Conservation (phyloP, 257 asterid genomes). For the Linaria vulgaris region DNA sequence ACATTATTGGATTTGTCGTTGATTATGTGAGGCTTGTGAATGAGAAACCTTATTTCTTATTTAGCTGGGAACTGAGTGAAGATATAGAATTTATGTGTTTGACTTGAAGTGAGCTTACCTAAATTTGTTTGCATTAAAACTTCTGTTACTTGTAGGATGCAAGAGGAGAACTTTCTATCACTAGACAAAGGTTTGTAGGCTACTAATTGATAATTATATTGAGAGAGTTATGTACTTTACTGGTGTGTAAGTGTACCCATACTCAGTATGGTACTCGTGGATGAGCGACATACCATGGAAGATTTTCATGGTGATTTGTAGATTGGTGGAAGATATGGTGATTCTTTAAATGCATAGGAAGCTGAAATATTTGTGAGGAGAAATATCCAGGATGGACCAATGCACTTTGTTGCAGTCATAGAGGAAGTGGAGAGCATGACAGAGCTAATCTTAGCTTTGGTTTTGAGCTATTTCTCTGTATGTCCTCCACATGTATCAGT, state of each 20-base stretch:
- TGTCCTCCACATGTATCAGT: not conserved
- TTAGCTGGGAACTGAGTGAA: too few species aligned
- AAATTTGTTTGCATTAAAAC: too few species aligned
- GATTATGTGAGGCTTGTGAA: not conserved
- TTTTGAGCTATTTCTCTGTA: not conserved
- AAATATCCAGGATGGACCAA: not conserved
- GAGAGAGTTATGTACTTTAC: too few species aligned
- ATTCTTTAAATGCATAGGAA: not conserved
- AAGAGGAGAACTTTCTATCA: too few species aligned
- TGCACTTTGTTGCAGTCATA: not conserved
- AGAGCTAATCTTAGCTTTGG: not conserved
- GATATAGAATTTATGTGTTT: too few species aligned
- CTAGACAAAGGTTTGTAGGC: too few species aligned
- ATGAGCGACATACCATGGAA: too few species aligned
- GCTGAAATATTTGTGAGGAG: not conserved
- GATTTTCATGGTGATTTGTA: too few species aligned
- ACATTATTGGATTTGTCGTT: not conserved
- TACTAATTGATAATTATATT: too few species aligned
- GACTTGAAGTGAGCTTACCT: too few species aligned
- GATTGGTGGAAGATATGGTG: not conserved
- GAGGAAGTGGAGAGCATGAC: not conserved
- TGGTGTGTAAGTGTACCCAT: not conserved
- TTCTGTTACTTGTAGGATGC: too few species aligned
- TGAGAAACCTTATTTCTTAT: not conserved
- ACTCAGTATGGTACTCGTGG: constrained; percentile 1